Base-by-base conservation (phyloP, 495 filamentous ascomycete genomes). In the Lentithecium fluviatile region DNA sequence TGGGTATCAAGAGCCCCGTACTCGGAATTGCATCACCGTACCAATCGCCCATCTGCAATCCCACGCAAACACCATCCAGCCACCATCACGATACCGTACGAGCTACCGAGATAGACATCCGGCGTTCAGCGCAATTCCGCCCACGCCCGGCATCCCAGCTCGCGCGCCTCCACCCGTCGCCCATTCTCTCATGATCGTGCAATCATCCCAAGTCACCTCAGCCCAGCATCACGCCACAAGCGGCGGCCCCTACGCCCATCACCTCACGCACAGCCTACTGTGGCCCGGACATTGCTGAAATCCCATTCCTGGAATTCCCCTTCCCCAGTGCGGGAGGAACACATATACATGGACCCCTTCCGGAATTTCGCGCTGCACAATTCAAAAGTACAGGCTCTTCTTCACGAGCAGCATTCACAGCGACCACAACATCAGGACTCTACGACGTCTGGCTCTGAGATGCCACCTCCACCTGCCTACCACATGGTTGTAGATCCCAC, bases 401-500 rank as follows among this genome's bases (percentile, higher is more conserved):
- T 43, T 15, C 15, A 15, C 40, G 5, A 43, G 15, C 40, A 43
- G 6, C 13, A 15, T 38, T 15, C 11, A 13, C 34, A 34, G 36
- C 52, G 38, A 38, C 25, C 10, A 10, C 20, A 46, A 17, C 17
- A 19, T 12, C 3, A 17, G 10, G 17, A 43, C 34, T 6, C 19
- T 25, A 40, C n/a, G n/a, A n/a, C 42, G 19, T 47, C 15, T 48
- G 13, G 19, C 11, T 12, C 43, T 24, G 7, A 13, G 5, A 40
- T 21, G 26, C 55, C 26, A 2, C 43, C 54, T 10, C 61, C 61
- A 38, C 58, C 58, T 5, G 46, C 61, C 2, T 64, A 64, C 49
- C 24, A 63, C 6, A 24, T 26, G 32, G 53, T 57, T 19, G 52
- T 63, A 11, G 46, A 57, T 34, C 52, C 60, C 43, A 36, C n/a